A percentile compares a stretch with the other conserved stretches of the same genome.
Evolutionary conservation across 345 rosid genomes (phyloP).

Genomic region (Rhodamnia rubescens): DNA sequence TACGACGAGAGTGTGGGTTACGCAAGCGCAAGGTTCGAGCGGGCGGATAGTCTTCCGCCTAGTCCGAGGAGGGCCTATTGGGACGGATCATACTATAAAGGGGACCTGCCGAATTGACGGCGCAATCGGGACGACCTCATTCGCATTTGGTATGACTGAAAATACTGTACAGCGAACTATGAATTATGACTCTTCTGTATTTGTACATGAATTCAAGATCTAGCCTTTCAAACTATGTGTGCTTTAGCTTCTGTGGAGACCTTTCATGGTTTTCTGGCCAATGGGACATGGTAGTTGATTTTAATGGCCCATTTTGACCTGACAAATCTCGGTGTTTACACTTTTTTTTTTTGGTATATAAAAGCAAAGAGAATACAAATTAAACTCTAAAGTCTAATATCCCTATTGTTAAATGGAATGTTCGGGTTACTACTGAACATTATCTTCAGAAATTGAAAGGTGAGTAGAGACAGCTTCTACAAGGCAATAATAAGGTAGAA

Average conservation of each 20-base stretch:
- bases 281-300: neutral
- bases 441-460: neutral
- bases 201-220: neutral
- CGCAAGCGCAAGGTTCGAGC: slow-evolving; percentile 10
- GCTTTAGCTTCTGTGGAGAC: neutral
- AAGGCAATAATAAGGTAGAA: no score
- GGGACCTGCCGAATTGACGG: neutral
- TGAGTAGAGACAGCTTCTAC: no score
- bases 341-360: no score
- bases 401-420: neutral
- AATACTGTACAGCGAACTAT: neutral
- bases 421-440: neutral
- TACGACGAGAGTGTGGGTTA: slow-evolving; percentile 15
- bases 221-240: neutral
- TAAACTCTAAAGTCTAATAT: no score
- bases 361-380: no score
- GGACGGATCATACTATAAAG: slow-evolving; percentile 1
- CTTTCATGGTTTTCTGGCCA: neutral
- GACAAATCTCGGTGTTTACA: neutral
- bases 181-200: neutral
- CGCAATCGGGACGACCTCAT: neutral
- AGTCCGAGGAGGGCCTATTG: slow-evolving; percentile 25
- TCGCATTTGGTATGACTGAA: neutral
- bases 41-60: slow-evolving; percentile 41
- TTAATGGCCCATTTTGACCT: neutral